phyloP scores from a whole-genome alignment of 768 basidiomycete genomes.

The Podaxis sp. region DNA sequence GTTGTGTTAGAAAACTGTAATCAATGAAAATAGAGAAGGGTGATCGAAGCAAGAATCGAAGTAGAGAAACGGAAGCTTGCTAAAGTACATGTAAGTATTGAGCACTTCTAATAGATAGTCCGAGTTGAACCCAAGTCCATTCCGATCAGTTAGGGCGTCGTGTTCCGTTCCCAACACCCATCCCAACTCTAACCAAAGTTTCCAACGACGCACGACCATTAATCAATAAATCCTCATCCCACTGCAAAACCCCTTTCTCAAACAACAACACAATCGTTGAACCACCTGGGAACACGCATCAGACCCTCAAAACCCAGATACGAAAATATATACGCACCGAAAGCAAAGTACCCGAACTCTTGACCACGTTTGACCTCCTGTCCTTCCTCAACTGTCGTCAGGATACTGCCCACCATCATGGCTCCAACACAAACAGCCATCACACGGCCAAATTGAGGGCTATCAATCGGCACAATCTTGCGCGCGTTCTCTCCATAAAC shows the following conservation, averaged over 20 bases:
- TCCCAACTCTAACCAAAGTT: conserved; percentile 85
- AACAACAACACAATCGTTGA: conserved; percentile 92
- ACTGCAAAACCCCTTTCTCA: conserved; percentile 80
- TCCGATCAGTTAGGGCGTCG: not conserved
- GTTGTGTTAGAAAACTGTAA: not conserved
- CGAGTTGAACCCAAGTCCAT: not conserved
- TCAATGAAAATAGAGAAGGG: not conserved
- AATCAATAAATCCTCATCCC: conserved; percentile 88
- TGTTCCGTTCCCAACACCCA: conserved; percentile 63
- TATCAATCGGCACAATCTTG: conserved; percentile 91
- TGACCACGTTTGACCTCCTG: conserved; percentile 79
- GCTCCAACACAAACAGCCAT: conserved; percentile 92
- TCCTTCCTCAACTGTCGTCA: conserved; percentile 85
- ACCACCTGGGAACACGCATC: conserved; percentile 54
- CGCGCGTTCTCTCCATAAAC: conserved; percentile 95
- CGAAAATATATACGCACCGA: conserved; percentile 57
- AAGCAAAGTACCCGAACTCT: conserved; percentile 94
- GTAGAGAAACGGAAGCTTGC: not conserved
- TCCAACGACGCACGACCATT: conserved; percentile 88
- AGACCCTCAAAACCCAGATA: not conserved
- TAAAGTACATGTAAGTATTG: not conserved
- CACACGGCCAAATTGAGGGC: conserved; percentile 84
- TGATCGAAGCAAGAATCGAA: not conserved
- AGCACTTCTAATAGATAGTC: not conserved
- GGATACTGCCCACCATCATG: conserved; percentile 94